Conservation (phyloP, 2,329 filamentous ascomycete genomes). For the Daldinia sp. region DNA sequence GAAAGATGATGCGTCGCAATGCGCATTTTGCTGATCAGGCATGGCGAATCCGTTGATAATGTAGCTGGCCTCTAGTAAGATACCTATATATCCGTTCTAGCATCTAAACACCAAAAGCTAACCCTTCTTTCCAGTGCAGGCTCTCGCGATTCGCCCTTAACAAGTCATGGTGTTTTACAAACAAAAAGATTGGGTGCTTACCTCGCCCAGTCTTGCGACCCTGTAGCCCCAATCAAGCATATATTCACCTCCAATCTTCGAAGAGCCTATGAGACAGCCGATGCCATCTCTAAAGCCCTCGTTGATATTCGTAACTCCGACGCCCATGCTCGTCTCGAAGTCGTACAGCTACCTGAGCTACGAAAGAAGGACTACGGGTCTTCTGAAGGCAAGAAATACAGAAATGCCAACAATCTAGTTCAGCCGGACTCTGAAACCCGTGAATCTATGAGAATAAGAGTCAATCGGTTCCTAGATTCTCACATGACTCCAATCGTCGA, state of each 20-base stretch:
- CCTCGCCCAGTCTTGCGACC: constrained; percentile 53
- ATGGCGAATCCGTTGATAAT: constrained; percentile 92
- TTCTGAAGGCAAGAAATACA: constrained; percentile 71
- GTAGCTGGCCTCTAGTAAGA: constrained; percentile 77
- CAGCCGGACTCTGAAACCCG: constrained; percentile 64
- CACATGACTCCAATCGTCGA: constrained; percentile 67
- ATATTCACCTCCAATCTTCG: constrained; percentile 82
- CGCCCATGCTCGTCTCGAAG: constrained; percentile 36
- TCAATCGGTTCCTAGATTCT: constrained; percentile 70
- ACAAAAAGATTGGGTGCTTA: constrained; percentile 74
- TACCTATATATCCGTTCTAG: constrained; percentile 13
- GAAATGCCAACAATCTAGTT: constrained; percentile 51
- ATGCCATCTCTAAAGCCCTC: constrained; percentile 70
- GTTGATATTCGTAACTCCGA: constrained; percentile 58
- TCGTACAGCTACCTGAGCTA: constrained; percentile 58
- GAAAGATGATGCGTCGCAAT: constrained; percentile 43
- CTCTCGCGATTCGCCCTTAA: constrained; percentile 80
- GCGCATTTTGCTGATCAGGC: constrained; percentile 79
- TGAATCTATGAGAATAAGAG: constrained; percentile 70
- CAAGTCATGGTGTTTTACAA: constrained; percentile 82
- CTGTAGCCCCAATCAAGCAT: constrained; percentile 57
- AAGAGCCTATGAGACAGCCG: constrained; percentile 76
- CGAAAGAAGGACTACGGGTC: constrained; percentile 79
- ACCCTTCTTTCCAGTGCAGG: constrained; percentile 68
- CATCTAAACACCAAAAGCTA: constrained; percentile 29